A percentile compares a stretch with the other conserved stretches of the same genome.
These are phyloP conservation scores for Phytophthora sojae DNA, from an alignment of 352 stramenopile genomes.

Conservation along the genomic window DNA sequence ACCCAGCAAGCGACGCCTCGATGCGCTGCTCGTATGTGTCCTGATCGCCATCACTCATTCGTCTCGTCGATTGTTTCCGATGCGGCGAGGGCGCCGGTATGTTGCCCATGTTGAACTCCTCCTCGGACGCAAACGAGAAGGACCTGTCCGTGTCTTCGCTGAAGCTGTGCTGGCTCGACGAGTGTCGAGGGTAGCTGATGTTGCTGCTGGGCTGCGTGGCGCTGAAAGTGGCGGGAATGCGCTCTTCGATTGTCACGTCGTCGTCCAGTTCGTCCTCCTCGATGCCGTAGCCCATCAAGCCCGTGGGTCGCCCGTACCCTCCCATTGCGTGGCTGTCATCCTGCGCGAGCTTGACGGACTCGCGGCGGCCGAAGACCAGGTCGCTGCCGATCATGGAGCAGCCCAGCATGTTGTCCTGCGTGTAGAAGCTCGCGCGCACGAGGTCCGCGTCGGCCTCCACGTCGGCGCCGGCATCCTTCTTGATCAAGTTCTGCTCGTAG, in stretches of 20 bases:
- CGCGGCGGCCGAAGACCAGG: slow-evolving; percentile 51
- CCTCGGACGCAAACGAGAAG: slow-evolving; percentile 67
- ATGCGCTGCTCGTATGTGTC: slow-evolving; percentile 74
- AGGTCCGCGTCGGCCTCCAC: slow-evolving; percentile 43
- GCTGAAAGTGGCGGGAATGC: slow-evolving; percentile 27
- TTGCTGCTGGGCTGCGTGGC: slow-evolving; percentile 21
- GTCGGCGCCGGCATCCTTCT: slow-evolving; percentile 43
- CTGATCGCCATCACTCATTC: slow-evolving; percentile 56
- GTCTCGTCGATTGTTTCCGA: slow-evolving; percentile 38
- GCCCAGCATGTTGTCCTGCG: slow-evolving; percentile 44
- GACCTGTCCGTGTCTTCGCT: slow-evolving; percentile 79
- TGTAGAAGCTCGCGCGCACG: slow-evolving; percentile 54
- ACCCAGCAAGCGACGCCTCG: slow-evolving; percentile 65
- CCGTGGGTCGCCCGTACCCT: slow-evolving; percentile 40
- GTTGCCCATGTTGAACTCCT: slow-evolving; percentile 47
- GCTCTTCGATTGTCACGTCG: slow-evolving; percentile 38
- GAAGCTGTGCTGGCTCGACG: slow-evolving; percentile 45
- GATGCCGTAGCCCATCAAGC: slow-evolving; percentile 44
- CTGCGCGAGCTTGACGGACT: slow-evolving; percentile 26
- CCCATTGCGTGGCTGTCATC: slow-evolving; percentile 18
- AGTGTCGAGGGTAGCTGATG: slow-evolving; percentile 42
- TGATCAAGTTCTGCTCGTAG: slow-evolving; percentile 48
- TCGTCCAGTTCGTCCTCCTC: slow-evolving; percentile 45
- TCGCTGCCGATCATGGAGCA: slow-evolving; percentile 52
- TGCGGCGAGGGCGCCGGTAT: slow-evolving; percentile 37